Conservation (phyloP, 257 asterid species). For the Echites panduratus region DNA sequence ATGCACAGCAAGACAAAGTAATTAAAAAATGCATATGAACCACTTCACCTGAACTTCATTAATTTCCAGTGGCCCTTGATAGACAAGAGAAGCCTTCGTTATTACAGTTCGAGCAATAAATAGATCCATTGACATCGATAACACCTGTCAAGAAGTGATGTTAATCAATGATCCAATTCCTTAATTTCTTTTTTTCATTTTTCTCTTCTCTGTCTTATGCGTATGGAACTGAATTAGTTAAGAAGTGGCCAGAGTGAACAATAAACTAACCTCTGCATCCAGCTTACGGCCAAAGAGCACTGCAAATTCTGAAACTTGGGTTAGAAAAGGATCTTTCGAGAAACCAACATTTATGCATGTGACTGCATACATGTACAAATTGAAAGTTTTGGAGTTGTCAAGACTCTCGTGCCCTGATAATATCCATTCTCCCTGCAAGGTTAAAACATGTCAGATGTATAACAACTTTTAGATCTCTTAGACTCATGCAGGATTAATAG, state of each 20-base stretch:
- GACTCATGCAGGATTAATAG: neutral
- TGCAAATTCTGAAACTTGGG: slow-evolving; percentile 88
- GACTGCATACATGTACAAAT: slow-evolving; percentile 68
- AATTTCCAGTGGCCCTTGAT: slow-evolving; percentile 54
- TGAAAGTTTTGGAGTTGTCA: slow-evolving; percentile 46
- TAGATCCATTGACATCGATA: slow-evolving; percentile 84
- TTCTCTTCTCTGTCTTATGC: neutral
- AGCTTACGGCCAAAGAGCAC: slow-evolving; percentile 79
- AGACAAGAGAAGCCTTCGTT: slow-evolving; percentile 72
- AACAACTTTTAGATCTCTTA: neutral
- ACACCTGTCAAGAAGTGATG: slow-evolving; percentile 45
- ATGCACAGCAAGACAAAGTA: slow-evolving; percentile 9
- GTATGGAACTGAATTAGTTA: slow-evolving; percentile 8
- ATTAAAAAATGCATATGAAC: slow-evolving; percentile 18
- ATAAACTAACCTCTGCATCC: slow-evolving; percentile 71
- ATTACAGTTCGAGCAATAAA: slow-evolving; percentile 83
- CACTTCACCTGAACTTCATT: slow-evolving; percentile 66
- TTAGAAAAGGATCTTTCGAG: slow-evolving; percentile 77
- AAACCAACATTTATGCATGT: slow-evolving; percentile 66
- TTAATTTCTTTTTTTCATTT: neutral
- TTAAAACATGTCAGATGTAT: neutral
- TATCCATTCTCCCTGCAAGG: slow-evolving; percentile 92
- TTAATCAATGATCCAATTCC: slow-evolving; percentile 16
- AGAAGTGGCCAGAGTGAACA: neutral
- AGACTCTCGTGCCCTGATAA: slow-evolving; percentile 50